Percentiles rank a stretch among this genome's conserved stretches.
phyloP scores from a whole-genome alignment of 2,329 filamentous ascomycete species.

The Ceratocystis alfenasii region DNA sequence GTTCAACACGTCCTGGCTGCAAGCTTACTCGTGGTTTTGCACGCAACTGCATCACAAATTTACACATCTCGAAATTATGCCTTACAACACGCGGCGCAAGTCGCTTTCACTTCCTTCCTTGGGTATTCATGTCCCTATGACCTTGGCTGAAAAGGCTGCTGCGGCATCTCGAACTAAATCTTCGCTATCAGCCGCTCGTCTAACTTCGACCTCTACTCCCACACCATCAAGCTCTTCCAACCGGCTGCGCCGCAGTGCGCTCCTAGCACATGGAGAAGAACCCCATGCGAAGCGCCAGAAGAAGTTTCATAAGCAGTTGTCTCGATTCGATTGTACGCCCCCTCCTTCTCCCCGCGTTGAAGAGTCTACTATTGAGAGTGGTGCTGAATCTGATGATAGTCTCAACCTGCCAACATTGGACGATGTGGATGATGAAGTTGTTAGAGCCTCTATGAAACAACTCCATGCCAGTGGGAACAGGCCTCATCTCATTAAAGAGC shows the following conservation, averaged over 20 bases:
- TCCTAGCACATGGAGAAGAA: conserved; percentile 26
- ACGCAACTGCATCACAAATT: conserved; percentile 21
- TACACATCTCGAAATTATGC: conserved; percentile 42
- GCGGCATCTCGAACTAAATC: conserved; percentile 28
- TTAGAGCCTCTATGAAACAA: conserved; percentile 78
- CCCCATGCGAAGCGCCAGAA: conserved; percentile 54
- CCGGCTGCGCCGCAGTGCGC: conserved; percentile 24
- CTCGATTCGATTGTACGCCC: conserved; percentile 58
- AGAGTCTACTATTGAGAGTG: conserved; percentile 57
- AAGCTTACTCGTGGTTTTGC: conserved; percentile 21
- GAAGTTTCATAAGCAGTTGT: neutral
- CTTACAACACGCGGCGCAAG: conserved; percentile 94
- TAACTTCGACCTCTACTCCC: conserved; percentile 25
- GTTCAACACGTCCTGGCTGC: neutral
- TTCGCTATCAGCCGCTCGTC: neutral
- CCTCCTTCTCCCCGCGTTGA: conserved; percentile 33
- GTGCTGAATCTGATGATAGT: conserved; percentile 91
- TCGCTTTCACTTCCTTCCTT: conserved; percentile 85
- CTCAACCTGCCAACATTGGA: conserved; percentile 60
- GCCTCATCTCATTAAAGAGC: conserved; percentile 87
- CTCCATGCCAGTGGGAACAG: conserved; percentile 82
- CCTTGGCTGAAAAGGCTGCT: conserved; percentile 47
- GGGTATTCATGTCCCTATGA: conserved; percentile 74
- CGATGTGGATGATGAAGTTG: conserved; percentile 86
- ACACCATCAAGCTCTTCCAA: conserved; percentile 26